Base-by-base conservation (phyloP, 2,329 filamentous ascomycete species). In the Trichophyton rubrum region DNA sequence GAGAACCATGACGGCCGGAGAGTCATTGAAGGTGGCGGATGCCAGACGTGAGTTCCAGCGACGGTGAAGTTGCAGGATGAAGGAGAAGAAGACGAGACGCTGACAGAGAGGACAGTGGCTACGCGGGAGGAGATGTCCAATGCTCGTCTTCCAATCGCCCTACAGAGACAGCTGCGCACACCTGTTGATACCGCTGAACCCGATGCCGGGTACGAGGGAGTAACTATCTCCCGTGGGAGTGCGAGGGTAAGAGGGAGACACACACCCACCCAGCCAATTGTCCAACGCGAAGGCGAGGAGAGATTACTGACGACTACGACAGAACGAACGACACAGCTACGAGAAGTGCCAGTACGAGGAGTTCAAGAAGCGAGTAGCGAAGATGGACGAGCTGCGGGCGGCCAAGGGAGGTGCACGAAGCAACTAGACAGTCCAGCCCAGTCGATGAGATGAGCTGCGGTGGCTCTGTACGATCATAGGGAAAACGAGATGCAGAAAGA, bases 331-430 rank as follows among this genome's bases (percentile, higher is more conserved):
- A 80, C 93, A 99, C 78, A 87, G 86, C 71, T 99, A 99, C 81
- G 93, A 99, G 75, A 97, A 97, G 77, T 99, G 93, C 84, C 93
- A 99, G 73, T 99, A 99, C 77, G 88, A 88, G 66, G 93, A 97
- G 75, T 99, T 99, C 82, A 96, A 96, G 85, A 90, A 92, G 82
- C 86, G 93, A 62, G 93, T 99, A 66, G 89, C 88, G 72, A 97
- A 96, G 85, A 99, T 99, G 93, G 85, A 97, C 70, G 91, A 99
- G 80, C 78, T 99, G 72, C 84, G 90, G 72, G 91, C 85, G 67
- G 85, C 88, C 63, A 95, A 95, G 83, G 84, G 78, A 62, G 90
- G 89, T 64, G 85, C 82, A 70, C 84, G 92, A 75, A 95, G 88
- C 81, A 96, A 96, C 78, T 96, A 35, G 30, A 17, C 22, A 30